Evolutionary conservation across 129 eudicot species (phyloP).

Genomic region (Smallanthus sonchifolius): DNA sequence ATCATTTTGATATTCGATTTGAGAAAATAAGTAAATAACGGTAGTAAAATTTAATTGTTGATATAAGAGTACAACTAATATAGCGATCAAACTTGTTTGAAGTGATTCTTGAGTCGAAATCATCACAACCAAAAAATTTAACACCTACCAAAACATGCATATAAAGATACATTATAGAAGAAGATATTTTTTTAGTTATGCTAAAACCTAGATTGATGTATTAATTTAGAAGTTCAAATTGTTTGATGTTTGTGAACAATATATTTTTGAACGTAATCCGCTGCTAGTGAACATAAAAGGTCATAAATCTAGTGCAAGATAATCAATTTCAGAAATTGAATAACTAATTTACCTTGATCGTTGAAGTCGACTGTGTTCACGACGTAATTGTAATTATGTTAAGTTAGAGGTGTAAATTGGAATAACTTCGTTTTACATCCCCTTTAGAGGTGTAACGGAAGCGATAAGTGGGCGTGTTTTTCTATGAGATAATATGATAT

Average conservation of each 20-base stretch:
- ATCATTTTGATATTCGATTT: background rate
- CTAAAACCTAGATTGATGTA: constrained; percentile 1
- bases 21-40: background rate
- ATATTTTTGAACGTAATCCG: too few species aligned
- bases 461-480: background rate
- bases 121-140: background rate
- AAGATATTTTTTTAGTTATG: background rate
- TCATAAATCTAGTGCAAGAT: background rate
- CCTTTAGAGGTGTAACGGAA: background rate
- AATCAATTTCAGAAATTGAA: background rate
- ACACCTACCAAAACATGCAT: too few species aligned
- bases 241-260: background rate
- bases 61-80: background rate
- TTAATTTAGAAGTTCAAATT: background rate
- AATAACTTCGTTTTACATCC: background rate
- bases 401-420: background rate
- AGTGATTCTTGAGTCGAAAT: background rate
- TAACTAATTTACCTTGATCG: constrained; percentile 6
- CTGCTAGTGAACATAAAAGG: background rate
- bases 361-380: background rate
- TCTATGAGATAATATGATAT: background rate
- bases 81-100: background rate
- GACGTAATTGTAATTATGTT: too few species aligned
- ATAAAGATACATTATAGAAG: background rate
- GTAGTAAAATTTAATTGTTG: background rate